Conservation (phyloP, 73 alveolate genomes). For the Paraurostyla sp. region DNA sequence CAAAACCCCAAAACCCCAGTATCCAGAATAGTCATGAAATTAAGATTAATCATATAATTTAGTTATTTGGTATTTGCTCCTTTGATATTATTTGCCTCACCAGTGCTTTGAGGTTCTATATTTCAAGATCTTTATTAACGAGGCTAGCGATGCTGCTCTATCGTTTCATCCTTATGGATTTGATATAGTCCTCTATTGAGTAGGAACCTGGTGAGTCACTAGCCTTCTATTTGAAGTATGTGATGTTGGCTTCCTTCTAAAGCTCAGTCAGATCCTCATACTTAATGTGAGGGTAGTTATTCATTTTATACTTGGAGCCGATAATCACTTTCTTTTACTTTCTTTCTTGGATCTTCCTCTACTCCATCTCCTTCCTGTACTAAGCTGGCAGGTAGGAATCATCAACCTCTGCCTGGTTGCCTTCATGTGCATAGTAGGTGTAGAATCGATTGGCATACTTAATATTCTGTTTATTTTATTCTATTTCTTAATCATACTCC, state of each 20-base stretch:
- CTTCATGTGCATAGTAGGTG: not conserved
- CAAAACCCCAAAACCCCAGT: too few relatives aligned
- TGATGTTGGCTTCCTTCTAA: not conserved
- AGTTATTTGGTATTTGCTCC: too few relatives aligned
- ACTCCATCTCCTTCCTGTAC: constrained; percentile 6
- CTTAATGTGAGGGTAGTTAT: constrained; percentile 13
- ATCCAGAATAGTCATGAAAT: too few relatives aligned
- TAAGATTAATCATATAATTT: too few relatives aligned
- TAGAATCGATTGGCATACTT: constrained; percentile 11
- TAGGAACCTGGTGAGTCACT: too few relatives aligned
- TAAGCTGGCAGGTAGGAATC: constrained; percentile 11
- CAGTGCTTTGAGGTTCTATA: too few relatives aligned
- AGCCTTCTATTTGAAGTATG: constrained; percentile 16
- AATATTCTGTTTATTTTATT: not conserved
- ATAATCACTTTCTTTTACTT: not conserved
- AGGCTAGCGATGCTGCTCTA: too few relatives aligned
- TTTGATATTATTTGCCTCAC: too few relatives aligned
- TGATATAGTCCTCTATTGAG: too few relatives aligned
- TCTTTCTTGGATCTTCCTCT: not conserved
- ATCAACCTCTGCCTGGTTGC: not conserved
- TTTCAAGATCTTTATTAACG: too few relatives aligned
- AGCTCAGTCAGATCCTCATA: constrained; percentile 32
- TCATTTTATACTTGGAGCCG: constrained; percentile 31
- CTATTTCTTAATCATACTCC: constrained; percentile 35
- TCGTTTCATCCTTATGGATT: too few relatives aligned